Evolutionary conservation across 768 basidiomycete species (phyloP).

Genomic region (Cystobasidium ongulense): DNA sequence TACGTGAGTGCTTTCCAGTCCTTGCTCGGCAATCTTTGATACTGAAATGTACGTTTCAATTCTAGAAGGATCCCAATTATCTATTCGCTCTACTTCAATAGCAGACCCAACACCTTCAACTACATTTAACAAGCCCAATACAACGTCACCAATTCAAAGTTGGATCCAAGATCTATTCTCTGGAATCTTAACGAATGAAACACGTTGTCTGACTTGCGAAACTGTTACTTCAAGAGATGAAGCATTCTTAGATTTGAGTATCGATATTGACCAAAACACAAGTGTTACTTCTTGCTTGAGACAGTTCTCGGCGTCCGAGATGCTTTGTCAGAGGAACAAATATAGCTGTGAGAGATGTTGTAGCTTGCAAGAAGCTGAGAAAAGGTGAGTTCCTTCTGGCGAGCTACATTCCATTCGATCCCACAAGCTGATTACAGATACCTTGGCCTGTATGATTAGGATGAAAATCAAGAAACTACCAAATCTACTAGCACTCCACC

Average conservation of each 20-base stretch:
- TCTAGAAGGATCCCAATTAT: neutral
- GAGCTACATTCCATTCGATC: neutral
- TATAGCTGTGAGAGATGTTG: conserved; percentile 97
- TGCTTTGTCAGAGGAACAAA: conserved; percentile 96
- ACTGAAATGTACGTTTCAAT: conserved; percentile 30
- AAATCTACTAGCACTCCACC: conserved; percentile 85
- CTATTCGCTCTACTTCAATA: neutral
- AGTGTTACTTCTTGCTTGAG: conserved; percentile 91
- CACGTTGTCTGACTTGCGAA: conserved; percentile 94
- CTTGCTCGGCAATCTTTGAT: conserved; percentile 32
- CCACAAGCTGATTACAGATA: neutral
- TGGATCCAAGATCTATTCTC: conserved; percentile 89
- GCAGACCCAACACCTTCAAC: neutral
- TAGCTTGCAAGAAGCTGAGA: conserved; percentile 94
- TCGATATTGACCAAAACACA: conserved; percentile 97
- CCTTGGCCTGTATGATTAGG: conserved; percentile 48
- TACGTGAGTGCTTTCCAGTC: conserved; percentile 51
- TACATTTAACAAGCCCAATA: conserved; percentile 41
- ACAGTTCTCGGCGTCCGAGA: conserved; percentile 94
- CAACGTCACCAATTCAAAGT: conserved; percentile 48
- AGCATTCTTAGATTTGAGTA: conserved; percentile 92
- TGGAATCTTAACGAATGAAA: conserved; percentile 90
- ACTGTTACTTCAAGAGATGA: conserved; percentile 91
- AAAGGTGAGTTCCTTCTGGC: conserved; percentile 58
- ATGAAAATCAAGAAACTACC: conserved; percentile 99